phyloP scores from a whole-genome alignment of 2,329 filamentous ascomycete species.

The Teratosphaeria nubilosa region DNA sequence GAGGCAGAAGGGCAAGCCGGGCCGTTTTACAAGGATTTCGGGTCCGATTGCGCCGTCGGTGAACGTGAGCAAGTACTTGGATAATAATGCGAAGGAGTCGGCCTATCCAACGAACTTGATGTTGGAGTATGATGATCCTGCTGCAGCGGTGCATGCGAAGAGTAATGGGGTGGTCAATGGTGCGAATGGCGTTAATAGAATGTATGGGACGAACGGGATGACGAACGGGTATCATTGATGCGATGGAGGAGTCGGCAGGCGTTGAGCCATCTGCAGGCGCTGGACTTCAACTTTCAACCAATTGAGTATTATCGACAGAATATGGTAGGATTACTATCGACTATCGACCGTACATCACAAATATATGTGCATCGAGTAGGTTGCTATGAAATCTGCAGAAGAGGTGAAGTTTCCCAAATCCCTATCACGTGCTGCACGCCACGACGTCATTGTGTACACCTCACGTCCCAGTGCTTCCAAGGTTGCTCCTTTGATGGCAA shows the following conservation, averaged over 20 bases:
- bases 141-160: neutral
- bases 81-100: conserved; percentile 38
- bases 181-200: neutral
- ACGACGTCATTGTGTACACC: neutral
- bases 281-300: too few species aligned
- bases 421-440: neutral
- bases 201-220: neutral
- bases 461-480: neutral
- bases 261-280: too few species aligned
- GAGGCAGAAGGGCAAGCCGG: conserved; percentile 27
- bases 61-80: conserved; percentile 38
- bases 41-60: conserved; percentile 39
- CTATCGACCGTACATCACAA: too few species aligned
- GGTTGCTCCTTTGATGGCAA: neutral
- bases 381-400: too few species aligned
- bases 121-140: conserved; percentile 32
- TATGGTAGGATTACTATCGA: too few species aligned
- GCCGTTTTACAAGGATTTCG: conserved; percentile 34
- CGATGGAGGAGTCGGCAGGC: too few species aligned
- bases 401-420: too few species aligned
- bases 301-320: too few species aligned
- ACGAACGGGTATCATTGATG: neutral
- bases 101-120: conserved; percentile 36
- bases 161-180: neutral
- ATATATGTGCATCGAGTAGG: too few species aligned